Conservation (phyloP, 31 red algal genomes). For the Pterothamnion heteromorphum region DNA sequence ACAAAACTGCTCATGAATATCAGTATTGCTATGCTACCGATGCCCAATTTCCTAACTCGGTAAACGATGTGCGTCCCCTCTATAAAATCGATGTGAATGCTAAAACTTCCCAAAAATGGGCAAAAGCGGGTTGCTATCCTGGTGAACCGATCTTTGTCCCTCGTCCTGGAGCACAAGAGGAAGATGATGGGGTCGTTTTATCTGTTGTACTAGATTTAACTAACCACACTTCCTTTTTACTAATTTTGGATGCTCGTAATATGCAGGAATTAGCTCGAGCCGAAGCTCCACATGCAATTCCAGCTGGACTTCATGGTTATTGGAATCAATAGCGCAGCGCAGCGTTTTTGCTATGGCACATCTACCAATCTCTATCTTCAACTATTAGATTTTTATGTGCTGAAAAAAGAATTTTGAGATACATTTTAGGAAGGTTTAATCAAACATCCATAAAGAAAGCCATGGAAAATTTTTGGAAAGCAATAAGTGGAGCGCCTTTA, state of each 20-base stretch:
- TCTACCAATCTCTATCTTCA: no score
- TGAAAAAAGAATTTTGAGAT: no score
- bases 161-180: neutral
- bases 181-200: slow-evolving; percentile 52
- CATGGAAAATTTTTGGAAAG: no score
- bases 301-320: slow-evolving; percentile 37
- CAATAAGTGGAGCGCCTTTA: no score
- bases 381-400: no score
- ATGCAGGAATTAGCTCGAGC: slow-evolving; percentile 39
- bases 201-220: slow-evolving; percentile 35
- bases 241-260: slow-evolving; percentile 41
- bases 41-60: neutral
- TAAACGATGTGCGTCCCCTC: neutral
- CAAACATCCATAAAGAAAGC: no score
- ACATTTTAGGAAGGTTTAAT: no score
- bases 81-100: neutral
- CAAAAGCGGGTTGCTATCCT: slow-evolving; percentile 21
- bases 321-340: no score
- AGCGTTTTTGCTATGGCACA: no score
- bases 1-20: slow-evolving; percentile 16
- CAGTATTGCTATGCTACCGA: slow-evolving; percentile 41
- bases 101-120: slow-evolving; percentile 26
- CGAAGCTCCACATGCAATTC: neutral
- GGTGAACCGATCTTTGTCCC: slow-evolving; percentile 44
- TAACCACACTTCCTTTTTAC: neutral